phyloP scores from a whole-genome alignment of 345 rosid species.

The Lepidium aucheri region DNA sequence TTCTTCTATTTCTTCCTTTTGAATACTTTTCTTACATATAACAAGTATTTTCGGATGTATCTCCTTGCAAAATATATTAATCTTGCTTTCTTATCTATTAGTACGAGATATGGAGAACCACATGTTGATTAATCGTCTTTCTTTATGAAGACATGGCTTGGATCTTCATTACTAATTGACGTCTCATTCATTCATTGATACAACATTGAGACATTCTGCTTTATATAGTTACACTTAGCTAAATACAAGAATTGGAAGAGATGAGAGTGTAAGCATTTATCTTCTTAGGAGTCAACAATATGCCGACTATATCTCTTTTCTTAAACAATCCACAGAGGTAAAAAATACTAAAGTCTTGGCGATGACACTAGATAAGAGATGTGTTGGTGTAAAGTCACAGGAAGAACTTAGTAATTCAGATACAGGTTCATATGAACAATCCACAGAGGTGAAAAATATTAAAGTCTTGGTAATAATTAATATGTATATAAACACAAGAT shows the following conservation, averaged over 20 bases:
- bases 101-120: slow-evolving; percentile 24
- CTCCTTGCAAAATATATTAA: slow-evolving; percentile 25
- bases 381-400: not conserved
- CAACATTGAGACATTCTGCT: not conserved
- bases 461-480: not conserved
- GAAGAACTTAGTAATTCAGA: not conserved
- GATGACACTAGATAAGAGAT: not conserved
- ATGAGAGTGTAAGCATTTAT: not conserved
- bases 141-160: too few relatives aligned
- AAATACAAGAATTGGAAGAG: not conserved
- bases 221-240: not conserved
- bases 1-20: not conserved
- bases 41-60: not conserved
- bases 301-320: too few relatives aligned
- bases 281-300: not conserved
- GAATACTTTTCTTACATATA: not conserved
- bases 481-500: not conserved
- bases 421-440: not conserved
- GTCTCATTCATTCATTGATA: not conserved
- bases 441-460: not conserved
- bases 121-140: not conserved
- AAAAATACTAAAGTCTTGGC: not conserved
- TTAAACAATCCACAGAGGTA: not conserved
- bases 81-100: slow-evolving; percentile 25
- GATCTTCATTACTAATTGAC: not conserved